A percentile compares a stretch with the other conserved stretches of the same genome.
These are phyloP conservation scores for Ophiostoma quercus DNA, from an alignment of 2,329 filamentous ascomycete genomes.

Conservation along the genomic window DNA sequence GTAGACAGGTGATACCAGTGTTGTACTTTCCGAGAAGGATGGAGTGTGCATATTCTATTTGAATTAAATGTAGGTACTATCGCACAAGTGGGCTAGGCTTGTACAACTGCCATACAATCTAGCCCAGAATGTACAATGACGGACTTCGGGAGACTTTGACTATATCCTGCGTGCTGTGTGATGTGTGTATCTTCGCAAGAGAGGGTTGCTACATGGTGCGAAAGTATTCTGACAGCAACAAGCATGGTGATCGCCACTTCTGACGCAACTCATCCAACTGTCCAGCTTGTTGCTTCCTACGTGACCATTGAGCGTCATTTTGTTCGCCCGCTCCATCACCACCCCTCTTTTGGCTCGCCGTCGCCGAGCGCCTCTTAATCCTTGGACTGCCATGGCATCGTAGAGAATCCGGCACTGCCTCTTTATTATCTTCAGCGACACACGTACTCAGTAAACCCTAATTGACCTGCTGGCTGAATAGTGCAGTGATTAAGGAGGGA, in stretches of 20 bases:
- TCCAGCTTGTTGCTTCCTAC: background rate
- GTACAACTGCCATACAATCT: background rate
- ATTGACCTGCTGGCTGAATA: too few relatives aligned
- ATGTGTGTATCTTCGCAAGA: background rate
- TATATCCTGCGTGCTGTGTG: background rate
- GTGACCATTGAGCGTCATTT: background rate
- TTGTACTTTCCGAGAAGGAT: background rate
- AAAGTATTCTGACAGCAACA: background rate
- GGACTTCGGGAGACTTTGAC: background rate
- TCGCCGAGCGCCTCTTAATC: background rate
- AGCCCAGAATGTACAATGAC: background rate
- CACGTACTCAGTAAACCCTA: too few relatives aligned
- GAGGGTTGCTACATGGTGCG: background rate
- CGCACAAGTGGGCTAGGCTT: background rate
- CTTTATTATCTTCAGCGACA: too few relatives aligned
- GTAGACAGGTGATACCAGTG: background rate
- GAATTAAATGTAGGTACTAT: background rate
- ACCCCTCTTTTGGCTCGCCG: background rate
- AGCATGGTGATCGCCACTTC: background rate
- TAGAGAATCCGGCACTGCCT: too few relatives aligned
- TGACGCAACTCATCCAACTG: background rate
- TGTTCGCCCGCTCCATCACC: background rate
- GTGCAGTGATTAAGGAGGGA: too few relatives aligned
- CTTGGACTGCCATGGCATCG: background rate
- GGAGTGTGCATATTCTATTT: background rate